Base-by-base conservation (phyloP, 2,329 filamentous ascomycete species). In the Sclerotinia spermophila region DNA sequence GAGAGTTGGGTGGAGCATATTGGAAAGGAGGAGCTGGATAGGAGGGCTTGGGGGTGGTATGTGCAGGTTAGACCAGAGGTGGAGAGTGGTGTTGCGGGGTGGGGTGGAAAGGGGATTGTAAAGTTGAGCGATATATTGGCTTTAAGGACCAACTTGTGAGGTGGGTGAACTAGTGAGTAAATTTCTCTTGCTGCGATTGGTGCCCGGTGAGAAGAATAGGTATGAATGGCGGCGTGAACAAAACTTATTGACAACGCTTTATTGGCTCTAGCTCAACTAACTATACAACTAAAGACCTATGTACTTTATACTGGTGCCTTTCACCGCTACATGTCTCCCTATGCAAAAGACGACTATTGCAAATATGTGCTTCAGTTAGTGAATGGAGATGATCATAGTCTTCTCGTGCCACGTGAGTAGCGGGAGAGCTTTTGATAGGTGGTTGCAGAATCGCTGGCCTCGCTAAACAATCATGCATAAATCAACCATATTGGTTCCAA, bases 1-100 rank as follows among this genome's bases (percentile, higher is more conserved):
- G 83, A 85, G 61, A 95, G 92, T 72, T 97, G 93, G 94, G 84
- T 85, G 1, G 81, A 83, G n/a, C 84, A 87, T 42, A 79, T 96
- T 45, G 84, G 81, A 38, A 81, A 82, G 5, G 83, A 86, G 24
- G 92, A 97, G 76, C 82, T 97, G 67, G 92, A 97, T 78, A 85
- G 85, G 72, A 86, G 89, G 71, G 92, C 92, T 27, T 96, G 93
- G 92, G 83, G 83, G 17, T 97, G 93, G 93, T 97, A 97, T 80
- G 83, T 91, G 2, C 85, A 86, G 33, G 88, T 94, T 30, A 84
- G 94, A 73, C 93, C 93, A 0, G 89, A 92, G 30, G 91, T 97
- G 3, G 89, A 92, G 71, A 81, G 84, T 70, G 94, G 93, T 0
- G 87, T 87, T 62, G 87, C 88, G 30, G 93, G 94, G 2, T 97